These are phyloP conservation scores for Paramecium sonneborni DNA, from an alignment of 73 alveolate genomes.

Conservation along the genomic window DNA sequence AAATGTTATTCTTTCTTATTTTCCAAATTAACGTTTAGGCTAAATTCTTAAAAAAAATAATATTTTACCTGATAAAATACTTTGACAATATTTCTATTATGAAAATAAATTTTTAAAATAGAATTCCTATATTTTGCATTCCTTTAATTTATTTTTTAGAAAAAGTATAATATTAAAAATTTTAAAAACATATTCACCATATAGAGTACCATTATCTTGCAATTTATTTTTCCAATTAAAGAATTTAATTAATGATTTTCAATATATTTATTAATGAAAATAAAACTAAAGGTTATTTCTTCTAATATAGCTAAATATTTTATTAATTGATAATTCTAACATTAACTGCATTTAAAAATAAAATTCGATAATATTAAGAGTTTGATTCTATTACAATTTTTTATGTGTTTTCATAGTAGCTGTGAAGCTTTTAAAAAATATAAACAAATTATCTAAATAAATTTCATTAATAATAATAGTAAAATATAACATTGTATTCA, in stretches of 20 bases:
- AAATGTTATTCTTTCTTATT: neutral
- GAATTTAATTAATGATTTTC: too few relatives aligned
- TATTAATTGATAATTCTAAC: too few relatives aligned
- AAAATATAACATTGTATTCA: conserved; percentile 9
- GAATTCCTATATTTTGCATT: too few relatives aligned
- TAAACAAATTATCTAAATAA: neutral
- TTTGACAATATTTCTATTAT: neutral
- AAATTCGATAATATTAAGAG: neutral
- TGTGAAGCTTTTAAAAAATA: neutral
- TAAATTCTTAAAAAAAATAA: neutral
- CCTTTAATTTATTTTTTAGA: too few relatives aligned
- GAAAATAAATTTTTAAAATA: too few relatives aligned
- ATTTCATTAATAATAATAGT: neutral
- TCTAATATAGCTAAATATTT: too few relatives aligned
- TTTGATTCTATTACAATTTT: neutral
- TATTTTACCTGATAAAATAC: neutral
- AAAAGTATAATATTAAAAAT: too few relatives aligned
- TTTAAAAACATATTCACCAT: too few relatives aligned
- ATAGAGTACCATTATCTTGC: too few relatives aligned
- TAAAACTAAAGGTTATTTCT: too few relatives aligned
- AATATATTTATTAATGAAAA: too few relatives aligned
- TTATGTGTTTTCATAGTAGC: neutral
- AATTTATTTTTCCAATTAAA: too few relatives aligned
- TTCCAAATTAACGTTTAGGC: neutral
- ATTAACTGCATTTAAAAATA: conserved; percentile 28